Percentiles rank a stretch among this genome's conserved stretches.
Conservation (phyloP, 257 asterid genomes). For the Lavandula angustifolia region DNA sequence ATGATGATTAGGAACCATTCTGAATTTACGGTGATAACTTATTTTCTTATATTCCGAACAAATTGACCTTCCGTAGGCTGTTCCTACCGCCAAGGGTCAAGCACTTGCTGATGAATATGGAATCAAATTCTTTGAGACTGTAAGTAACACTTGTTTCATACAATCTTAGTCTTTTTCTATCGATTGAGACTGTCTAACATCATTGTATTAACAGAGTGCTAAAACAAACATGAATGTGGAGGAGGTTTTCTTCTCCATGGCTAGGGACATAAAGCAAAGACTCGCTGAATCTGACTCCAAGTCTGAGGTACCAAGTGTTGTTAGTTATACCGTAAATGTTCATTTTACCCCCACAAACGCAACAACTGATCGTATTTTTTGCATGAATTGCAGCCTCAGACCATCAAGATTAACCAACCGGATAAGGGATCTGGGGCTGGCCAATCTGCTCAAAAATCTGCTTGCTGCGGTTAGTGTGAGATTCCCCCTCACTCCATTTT, state of each 20-base stretch:
- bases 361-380: not conserved
- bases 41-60: not conserved
- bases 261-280: slow-evolving; percentile 79
- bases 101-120: slow-evolving; percentile 88
- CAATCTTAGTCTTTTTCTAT: not conserved
- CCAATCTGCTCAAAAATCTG: slow-evolving; percentile 67
- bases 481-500: slow-evolving; percentile 35
- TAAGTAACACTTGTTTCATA: slow-evolving; percentile 39
- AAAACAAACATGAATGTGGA: slow-evolving; percentile 84
- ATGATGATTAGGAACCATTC: not conserved
- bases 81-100: slow-evolving; percentile 78
- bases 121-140: slow-evolving; percentile 79
- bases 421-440: slow-evolving; percentile 50
- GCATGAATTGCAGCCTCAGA: slow-evolving; percentile 56
- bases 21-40: slow-evolving; percentile 7
- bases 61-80: slow-evolving; percentile 47
- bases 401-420: slow-evolving; percentile 56
- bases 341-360: too few relatives aligned
- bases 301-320: slow-evolving; percentile 54
- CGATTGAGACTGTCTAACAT: slow-evolving; percentile 16
- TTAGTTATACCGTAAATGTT: not conserved
- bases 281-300: slow-evolving; percentile 76
- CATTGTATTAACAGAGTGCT: slow-evolving; percentile 60
- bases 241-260: slow-evolving; percentile 84
- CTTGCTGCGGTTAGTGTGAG: slow-evolving; percentile 70